Base-by-base conservation (phyloP, 2,329 filamentous ascomycete species). In the Plenodomus tracheiphilus region DNA sequence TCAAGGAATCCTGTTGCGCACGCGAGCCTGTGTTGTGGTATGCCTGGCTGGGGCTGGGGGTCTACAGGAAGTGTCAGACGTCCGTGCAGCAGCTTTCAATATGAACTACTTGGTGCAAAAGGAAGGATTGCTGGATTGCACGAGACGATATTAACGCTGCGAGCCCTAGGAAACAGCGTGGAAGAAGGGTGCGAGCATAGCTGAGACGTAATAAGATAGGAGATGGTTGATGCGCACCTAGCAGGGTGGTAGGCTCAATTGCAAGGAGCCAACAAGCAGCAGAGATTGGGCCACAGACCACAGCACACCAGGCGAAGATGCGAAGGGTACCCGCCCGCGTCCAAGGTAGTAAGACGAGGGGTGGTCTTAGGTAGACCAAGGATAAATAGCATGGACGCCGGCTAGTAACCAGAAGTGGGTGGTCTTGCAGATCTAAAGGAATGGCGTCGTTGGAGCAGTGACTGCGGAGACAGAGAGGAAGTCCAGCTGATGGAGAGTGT, bases 171-270 rank as follows among this genome's bases (percentile, higher is more conserved):
- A 45, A 42, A 56, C 41, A 46, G 48, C 43, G 56, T 28, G 53
- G 47, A 42, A 47, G 52, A 56, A 60, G 50, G 15, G 28, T 8
- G 15, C 28, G 11, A 32, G 4, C 9, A 4, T 32, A 32, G 28
- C 28, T 57, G 56, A 61, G 51, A 49, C 49, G 58, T 48, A 56
- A 62, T 51, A 57, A 59, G 51, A 47, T 46, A 39, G 50, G 54
- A 55, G 49, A 58, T 56, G 62, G 61, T 66, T 67, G 67, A 65
- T 58, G 62, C 66, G 57, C 59, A 70, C 67, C 62, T 66, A 44
- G 51, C 61, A 60, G 58, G 49, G 53, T 41, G 58, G 57, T 56
- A 58, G 58, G 56, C 48, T 58, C 56, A 57, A 52, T 55, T 47
- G 51, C 58, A 54, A 55, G 28, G 49, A 53, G 44, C 56, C 55